Percentiles rank a stretch among this genome's conserved stretches.
These are phyloP conservation scores for Gautieria morchelliformis DNA, from an alignment of 768 basidiomycete species.

Conservation along the genomic window DNA sequence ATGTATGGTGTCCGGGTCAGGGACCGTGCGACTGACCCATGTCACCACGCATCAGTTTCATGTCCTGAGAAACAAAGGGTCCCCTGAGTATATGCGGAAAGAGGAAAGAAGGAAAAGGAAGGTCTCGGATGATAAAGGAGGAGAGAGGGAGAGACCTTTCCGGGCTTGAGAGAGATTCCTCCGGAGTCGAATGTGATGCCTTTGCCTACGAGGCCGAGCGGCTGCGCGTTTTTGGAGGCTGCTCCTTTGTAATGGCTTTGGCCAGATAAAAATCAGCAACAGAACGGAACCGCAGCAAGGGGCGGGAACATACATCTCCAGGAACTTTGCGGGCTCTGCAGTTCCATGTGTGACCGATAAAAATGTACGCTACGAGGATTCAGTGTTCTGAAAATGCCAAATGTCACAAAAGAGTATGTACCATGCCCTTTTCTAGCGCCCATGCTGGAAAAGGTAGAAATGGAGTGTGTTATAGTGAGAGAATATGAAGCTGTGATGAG, in stretches of 20 bases:
- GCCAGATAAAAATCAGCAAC: not conserved
- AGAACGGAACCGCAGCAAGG: not conserved
- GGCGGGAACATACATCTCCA: conserved; percentile 56
- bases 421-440: conserved; percentile 82
- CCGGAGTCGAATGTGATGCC: conserved; percentile 87
- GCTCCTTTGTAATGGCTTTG: conserved; percentile 76
- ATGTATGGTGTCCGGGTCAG: not conserved
- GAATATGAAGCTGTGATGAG: conserved; percentile 4
- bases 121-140: not conserved
- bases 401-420: conserved; percentile 15
- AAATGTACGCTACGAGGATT: conserved; percentile 52
- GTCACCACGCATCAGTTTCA: conserved; percentile 81
- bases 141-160: conserved; percentile 34
- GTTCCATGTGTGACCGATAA: conserved; percentile 80
- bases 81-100: not conserved
- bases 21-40: conserved; percentile 46
- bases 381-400: no score
- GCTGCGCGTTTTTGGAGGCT: conserved; percentile 40
- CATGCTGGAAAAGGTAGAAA: conserved; percentile 39
- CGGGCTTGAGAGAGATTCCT: conserved; percentile 80
- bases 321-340: conserved; percentile 73
- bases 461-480: not conserved
- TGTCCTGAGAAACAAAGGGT: conserved; percentile 34
- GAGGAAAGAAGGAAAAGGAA: not conserved
- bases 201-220: conserved; percentile 75